Percentiles rank a stretch among this genome's conserved stretches.
Evolutionary conservation across 805 yeast species (phyloP).

Genomic region (Kazachstania kunashirensis): DNA sequence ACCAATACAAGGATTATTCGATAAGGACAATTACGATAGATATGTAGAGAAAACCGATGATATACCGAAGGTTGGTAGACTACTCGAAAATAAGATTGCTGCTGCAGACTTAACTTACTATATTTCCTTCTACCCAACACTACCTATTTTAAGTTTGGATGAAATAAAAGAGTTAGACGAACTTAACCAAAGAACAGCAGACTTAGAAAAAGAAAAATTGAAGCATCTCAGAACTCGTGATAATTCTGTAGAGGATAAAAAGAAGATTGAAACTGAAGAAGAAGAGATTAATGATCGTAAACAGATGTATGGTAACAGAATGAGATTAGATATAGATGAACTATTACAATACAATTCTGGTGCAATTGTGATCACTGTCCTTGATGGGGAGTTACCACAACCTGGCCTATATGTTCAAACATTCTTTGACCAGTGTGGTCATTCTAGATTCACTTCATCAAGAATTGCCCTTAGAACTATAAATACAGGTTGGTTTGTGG

Average conservation of each 20-base stretch:
- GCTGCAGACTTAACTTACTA: slow-evolving; percentile 67
- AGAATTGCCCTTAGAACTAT: slow-evolving; percentile 30
- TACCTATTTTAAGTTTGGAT: slow-evolving; percentile 61
- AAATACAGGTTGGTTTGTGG: slow-evolving; percentile 44
- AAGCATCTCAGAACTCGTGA: slow-evolving; percentile 26
- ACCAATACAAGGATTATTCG: slow-evolving; percentile 51
- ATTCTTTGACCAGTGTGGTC: slow-evolving; percentile 61
- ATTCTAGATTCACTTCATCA: slow-evolving; percentile 46
- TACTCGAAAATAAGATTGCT: slow-evolving; percentile 62
- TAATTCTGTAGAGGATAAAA: slow-evolving; percentile 15
- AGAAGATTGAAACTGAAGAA: slow-evolving; percentile 19
- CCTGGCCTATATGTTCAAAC: slow-evolving; percentile 57
- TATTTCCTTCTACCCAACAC: slow-evolving; percentile 68
- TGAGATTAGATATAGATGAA: slow-evolving; percentile 46
- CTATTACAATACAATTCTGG: slow-evolving; percentile 55
- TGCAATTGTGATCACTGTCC: slow-evolving; percentile 53
- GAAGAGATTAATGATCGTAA: slow-evolving; percentile 25
- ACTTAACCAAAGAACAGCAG: slow-evolving; percentile 28
- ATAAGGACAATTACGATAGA: slow-evolving; percentile 46
- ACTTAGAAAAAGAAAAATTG: slow-evolving; percentile 24
- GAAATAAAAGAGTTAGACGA: slow-evolving; percentile 49
- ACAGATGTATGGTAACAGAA: slow-evolving; percentile 32
- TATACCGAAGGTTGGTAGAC: slow-evolving; percentile 45
- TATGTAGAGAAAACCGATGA: slow-evolving; percentile 48
- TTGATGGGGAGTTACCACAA: slow-evolving; percentile 43